phyloP scores from a whole-genome alignment of 164 flowering plant species.

The Stephania japonica region DNA sequence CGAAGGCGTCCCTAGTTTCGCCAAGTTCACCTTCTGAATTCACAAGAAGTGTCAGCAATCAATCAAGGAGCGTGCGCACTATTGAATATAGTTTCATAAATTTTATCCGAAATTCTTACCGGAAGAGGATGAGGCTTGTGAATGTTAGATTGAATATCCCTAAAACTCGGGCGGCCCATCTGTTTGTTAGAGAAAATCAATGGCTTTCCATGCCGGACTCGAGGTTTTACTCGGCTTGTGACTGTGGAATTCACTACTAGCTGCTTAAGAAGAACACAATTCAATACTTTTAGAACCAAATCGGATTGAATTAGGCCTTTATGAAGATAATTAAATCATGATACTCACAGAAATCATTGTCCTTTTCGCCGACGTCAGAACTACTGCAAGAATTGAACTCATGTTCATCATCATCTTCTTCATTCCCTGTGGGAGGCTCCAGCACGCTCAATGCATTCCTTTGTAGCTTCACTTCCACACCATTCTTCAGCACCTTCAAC shows the following conservation, averaged over 20 bases:
- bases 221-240: slow-evolving; percentile 55
- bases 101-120: slow-evolving; percentile 28
- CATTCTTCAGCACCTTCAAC: slow-evolving; percentile 79
- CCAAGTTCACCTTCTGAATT: slow-evolving; percentile 61
- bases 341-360: slow-evolving; percentile 49
- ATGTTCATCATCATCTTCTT: slow-evolving; percentile 59
- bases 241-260: slow-evolving; percentile 48
- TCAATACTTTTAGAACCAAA: neutral
- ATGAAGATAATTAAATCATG: neutral
- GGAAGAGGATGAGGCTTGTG: slow-evolving; percentile 35
- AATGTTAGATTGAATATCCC: slow-evolving; percentile 46
- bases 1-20: slow-evolving; percentile 58
- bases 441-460: slow-evolving; percentile 90
- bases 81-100: neutral
- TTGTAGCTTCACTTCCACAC: slow-evolving; percentile 88
- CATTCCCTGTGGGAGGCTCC: slow-evolving; percentile 82
- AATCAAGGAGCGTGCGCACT: neutral
- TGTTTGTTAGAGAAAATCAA: slow-evolving; percentile 50
- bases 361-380: slow-evolving; percentile 39
- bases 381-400: slow-evolving; percentile 30
- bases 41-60: neutral
- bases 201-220: slow-evolving; percentile 56
- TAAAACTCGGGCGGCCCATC: slow-evolving; percentile 28
- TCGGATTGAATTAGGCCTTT: neutral
- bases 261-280: slow-evolving; percentile 27